These are phyloP conservation scores for Flaveria sonorensis DNA, from an alignment of 129 eudicot genomes.

Conservation along the genomic window DNA sequence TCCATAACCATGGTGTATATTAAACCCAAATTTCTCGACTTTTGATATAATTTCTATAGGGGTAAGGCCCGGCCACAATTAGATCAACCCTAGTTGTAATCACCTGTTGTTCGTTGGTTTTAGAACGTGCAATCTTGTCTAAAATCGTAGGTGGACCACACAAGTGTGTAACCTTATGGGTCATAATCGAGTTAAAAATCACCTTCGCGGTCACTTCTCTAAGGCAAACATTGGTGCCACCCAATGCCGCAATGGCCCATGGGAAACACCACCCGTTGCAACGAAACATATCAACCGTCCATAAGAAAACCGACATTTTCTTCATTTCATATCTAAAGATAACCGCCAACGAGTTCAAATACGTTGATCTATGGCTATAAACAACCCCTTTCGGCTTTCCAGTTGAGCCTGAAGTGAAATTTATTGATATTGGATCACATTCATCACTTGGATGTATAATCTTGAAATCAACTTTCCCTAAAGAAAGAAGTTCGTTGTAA, in stretches of 20 bases:
- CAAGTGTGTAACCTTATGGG: constrained; percentile 58
- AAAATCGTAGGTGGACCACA: constrained; percentile 62
- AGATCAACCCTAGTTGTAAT: constrained; percentile 44
- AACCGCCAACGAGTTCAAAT: constrained; percentile 52
- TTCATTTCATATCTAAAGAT: constrained; percentile 47
- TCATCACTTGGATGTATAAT: constrained; percentile 47
- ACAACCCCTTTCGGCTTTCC: constrained; percentile 68
- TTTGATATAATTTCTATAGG: constrained; percentile 17
- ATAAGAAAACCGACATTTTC: constrained; percentile 51
- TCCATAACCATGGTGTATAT: constrained; percentile 51
- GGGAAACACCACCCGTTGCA: constrained; percentile 82
- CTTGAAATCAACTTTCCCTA: constrained; percentile 50
- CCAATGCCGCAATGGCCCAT: constrained; percentile 70
- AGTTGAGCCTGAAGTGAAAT: constrained; percentile 74
- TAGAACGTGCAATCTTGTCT: constrained; percentile 41
- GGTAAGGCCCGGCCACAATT: constrained; percentile 64
- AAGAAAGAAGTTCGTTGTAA: constrained; percentile 45
- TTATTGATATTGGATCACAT: constrained; percentile 62
- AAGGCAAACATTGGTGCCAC: constrained; percentile 66
- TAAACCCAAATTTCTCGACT: constrained; percentile 47
- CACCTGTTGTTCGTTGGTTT: neutral
- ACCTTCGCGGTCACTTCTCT: constrained; percentile 38
- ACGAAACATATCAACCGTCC: constrained; percentile 81
- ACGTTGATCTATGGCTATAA: constrained; percentile 72
- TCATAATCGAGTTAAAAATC: constrained; percentile 42